phyloP scores from a whole-genome alignment of 768 basidiomycete species.

The Mycena indigotica region DNA sequence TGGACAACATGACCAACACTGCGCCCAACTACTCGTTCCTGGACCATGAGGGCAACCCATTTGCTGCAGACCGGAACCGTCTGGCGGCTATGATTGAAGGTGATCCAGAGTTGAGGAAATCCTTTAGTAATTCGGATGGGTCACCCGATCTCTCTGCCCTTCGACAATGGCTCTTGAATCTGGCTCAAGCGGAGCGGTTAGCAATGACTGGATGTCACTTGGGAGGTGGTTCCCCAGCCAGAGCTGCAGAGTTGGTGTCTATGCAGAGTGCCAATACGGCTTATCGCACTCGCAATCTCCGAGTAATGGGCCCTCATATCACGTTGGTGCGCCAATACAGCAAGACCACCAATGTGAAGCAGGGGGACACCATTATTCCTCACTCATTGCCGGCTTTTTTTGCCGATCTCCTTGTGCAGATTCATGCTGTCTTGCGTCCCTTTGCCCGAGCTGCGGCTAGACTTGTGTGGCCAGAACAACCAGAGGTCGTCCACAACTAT shows the following conservation, averaged over 20 bases:
- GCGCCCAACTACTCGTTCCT: slow-evolving; percentile 26
- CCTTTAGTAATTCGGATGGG: slow-evolving; percentile 6
- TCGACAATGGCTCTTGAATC: slow-evolving; percentile 13
- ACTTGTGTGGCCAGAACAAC: neutral
- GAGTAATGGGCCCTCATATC: neutral
- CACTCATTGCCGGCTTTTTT: neutral
- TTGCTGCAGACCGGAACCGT: neutral
- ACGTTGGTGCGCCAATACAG: neutral
- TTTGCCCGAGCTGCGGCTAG: neutral
- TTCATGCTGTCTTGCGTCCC: neutral
- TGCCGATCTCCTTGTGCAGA: neutral
- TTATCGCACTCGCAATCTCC: slow-evolving; percentile 8
- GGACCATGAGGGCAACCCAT: slow-evolving; percentile 11
- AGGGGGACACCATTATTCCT: neutral
- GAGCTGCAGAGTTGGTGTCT: slow-evolving; percentile 6
- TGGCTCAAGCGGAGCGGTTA: neutral
- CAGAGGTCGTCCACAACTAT: neutral
- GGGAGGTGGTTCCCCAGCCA: slow-evolving; percentile 13
- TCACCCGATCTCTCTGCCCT: neutral
- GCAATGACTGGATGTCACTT: slow-evolving; percentile 26
- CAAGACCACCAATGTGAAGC: neutral
- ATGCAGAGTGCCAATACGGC: slow-evolving; percentile 31
- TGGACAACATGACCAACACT: slow-evolving; percentile 24
- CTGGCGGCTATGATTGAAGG: neutral
- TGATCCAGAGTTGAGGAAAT: slow-evolving; percentile 7